phyloP scores from a whole-genome alignment of 495 filamentous ascomycete genomes.

The Talaromyces adpressus region DNA sequence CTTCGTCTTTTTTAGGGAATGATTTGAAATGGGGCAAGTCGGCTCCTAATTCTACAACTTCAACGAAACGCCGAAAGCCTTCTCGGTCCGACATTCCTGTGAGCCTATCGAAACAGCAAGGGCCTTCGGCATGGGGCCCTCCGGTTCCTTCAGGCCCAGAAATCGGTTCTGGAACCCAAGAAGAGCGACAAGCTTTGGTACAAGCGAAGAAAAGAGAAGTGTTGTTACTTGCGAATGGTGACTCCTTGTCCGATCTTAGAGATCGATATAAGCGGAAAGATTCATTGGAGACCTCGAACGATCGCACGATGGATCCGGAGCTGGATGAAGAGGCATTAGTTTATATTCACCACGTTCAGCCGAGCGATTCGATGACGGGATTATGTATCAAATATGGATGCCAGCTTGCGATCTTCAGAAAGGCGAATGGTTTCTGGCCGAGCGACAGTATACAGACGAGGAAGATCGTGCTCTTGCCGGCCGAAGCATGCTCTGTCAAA shows the following conservation, averaged over 20 bases:
- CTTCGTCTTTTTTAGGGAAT: conserved; percentile 45
- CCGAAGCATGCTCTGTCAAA: conserved; percentile 82
- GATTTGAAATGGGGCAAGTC: conserved; percentile 28
- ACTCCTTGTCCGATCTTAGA: conserved; percentile 34
- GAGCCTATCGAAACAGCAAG: conserved; percentile 29
- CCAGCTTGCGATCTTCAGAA: conserved; percentile 66
- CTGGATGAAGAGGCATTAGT: conserved; percentile 69
- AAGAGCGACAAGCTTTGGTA: conserved; percentile 48
- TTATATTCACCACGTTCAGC: conserved; percentile 82
- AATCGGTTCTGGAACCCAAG: conserved; percentile 47
- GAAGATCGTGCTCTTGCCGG: conserved; percentile 74
- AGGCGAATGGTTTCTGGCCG: conserved; percentile 90
- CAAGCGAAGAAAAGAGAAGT: conserved; percentile 58
- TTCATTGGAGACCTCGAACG: conserved; percentile 44
- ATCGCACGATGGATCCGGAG: conserved; percentile 31
- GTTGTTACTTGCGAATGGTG: conserved; percentile 47
- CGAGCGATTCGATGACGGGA: conserved; percentile 79
- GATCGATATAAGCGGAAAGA: conserved; percentile 52
- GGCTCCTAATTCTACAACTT: conserved; percentile 21
- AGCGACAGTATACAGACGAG: conserved; percentile 82
- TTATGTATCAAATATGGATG: conserved; percentile 87
- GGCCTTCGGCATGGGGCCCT: conserved; percentile 48
- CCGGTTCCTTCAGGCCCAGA: conserved; percentile 30
- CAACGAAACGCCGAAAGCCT: conserved; percentile 36
- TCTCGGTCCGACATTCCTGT: conserved; percentile 35